Evolutionary conservation across 495 filamentous ascomycete species (phyloP), one percentile per base, ranked within the genome.

Genomic region (Cryomyces minteri): DNA sequence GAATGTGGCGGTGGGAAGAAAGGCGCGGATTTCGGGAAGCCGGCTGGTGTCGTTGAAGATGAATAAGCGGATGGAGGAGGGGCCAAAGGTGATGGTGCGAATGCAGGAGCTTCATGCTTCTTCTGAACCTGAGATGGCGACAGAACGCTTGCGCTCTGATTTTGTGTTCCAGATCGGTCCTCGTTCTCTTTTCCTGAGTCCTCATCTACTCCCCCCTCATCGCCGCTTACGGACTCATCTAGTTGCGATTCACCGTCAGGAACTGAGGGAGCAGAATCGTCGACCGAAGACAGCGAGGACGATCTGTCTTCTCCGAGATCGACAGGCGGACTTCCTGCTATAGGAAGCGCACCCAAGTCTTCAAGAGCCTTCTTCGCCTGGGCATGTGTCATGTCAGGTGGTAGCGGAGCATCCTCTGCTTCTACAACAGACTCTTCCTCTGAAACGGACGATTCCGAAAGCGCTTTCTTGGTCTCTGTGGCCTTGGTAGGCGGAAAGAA

Each of bases 311-410:
- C 34, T 38, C 51, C 50, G 53, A 58, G 49, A 55, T 66, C 37
- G 53, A 59, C 43, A 52, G 65, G 56, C 45, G 76, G 80, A 50
- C 78, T 76, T 4, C 74, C 77, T 4, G 79, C 79, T 5, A 82
- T 50, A 9, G 78, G 76, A 12, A 68, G 70, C 36, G 77, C 67
- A 18, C 71, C 65, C 8, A 61, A 54, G 8, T 53, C 51, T 4
- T 48, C 42, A 43, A 11, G 1, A 6, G n/a, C n/a, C n/a, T 12
- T 12, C n/a, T 31, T 18, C 49, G 50, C 54, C 28, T 65, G 58
- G 12, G 80, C 59, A 25, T 25, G 18, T 25, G 18, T 25, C 18
- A 25, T 25, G 48, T 87, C 80, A n/a, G 82, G 83, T 31, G 84
- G 84, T 33, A 88, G 60, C 43, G 85, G 83, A 10, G 71, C 56